Evolutionary conservation across 164 flowering plant species (phyloP), one percentile per base, ranked within the genome.

Genomic region (Piper longum): DNA sequence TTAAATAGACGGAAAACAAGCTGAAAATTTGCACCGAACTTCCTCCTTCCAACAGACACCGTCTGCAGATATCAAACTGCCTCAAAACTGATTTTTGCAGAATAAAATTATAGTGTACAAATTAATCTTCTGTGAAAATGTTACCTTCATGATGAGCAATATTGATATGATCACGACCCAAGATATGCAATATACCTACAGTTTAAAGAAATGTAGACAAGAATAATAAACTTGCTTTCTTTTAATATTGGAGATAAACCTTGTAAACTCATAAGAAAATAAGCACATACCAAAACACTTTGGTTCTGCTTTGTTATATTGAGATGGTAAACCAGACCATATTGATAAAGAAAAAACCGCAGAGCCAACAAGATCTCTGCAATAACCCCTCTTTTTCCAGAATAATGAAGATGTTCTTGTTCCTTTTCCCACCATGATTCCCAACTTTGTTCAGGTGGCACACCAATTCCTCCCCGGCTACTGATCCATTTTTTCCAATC

Each of bases 361-460:
- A 85, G 58, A 9, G 99, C 71, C 58, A 95, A 69, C 61, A 88
- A 11, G 59, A 88, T 86, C 81, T 95, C 97, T 12, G 76, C 81
- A 60, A 84, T 64, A 16, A 77, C 74, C 4, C 99, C 99, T 62
- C 92, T 87, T 63, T 75, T 79, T 62, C 99, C 99, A 72, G 99
- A 77, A 71, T 83, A 74, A 7, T 74, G 87, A 45, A 95, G 95
- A 80, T 95, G 99, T 54, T 87, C 92, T 63, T 89, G 96, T 69
- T 95, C 97, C 70, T 86, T 88, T 65, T 91, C 97, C 99, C 97
- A 95, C 99, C 97, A 95, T 36, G 99, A 91, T 71, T 95, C 99
- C 99, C 99, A 95, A 76, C 99, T 95, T 70, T 88, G 88, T 52
- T 81, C 89, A 13, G 99, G 77, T 3, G 82, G 86, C 19, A 95